A percentile compares a stretch with the other conserved stretches of the same genome.
Conservation (phyloP, 345 rosid genomes). For the Reutealis trisperma region DNA sequence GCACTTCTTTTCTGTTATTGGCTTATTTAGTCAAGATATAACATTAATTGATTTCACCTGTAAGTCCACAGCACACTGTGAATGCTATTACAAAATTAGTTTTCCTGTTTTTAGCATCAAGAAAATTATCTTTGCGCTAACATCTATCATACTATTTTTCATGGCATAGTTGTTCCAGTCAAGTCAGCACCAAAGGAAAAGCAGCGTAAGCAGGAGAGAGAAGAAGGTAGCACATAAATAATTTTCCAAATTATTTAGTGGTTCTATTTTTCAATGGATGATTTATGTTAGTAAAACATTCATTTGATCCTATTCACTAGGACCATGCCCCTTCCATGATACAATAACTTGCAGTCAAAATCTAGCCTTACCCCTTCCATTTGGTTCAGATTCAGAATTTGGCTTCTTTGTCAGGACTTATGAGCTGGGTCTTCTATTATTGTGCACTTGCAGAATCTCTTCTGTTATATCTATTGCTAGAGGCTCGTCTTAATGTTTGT, state of each 20-base stretch:
- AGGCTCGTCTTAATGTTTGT: neutral
- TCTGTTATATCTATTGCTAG: neutral
- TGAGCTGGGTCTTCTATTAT: neutral
- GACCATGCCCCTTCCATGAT: constrained; percentile 1
- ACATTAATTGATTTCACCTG: neutral
- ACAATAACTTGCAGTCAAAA: neutral
- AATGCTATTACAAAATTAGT: neutral
- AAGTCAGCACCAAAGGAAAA: constrained; percentile 34
- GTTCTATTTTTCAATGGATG: neutral
- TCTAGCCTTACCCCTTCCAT: neutral
- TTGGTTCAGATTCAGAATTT: constrained; percentile 10
- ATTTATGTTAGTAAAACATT: neutral
- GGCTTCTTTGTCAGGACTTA: neutral
- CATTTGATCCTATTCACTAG: neutral
- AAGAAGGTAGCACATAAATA: constrained; percentile 32
- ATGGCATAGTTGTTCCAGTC: constrained; percentile 30
- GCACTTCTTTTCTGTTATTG: neutral
- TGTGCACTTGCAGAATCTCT: neutral
- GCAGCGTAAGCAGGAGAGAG: constrained; percentile 37
- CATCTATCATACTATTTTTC: neutral
- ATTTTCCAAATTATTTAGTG: constrained; percentile 1
- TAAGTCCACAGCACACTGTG: neutral
- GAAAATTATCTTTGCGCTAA: neutral
- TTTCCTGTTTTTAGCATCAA: neutral
- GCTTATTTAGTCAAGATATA: neutral